A percentile compares a stretch with the other conserved stretches of the same genome.
Evolutionary conservation across 2,329 filamentous ascomycete species (phyloP).

Genomic region (Pseudogymnoascus sp.): DNA sequence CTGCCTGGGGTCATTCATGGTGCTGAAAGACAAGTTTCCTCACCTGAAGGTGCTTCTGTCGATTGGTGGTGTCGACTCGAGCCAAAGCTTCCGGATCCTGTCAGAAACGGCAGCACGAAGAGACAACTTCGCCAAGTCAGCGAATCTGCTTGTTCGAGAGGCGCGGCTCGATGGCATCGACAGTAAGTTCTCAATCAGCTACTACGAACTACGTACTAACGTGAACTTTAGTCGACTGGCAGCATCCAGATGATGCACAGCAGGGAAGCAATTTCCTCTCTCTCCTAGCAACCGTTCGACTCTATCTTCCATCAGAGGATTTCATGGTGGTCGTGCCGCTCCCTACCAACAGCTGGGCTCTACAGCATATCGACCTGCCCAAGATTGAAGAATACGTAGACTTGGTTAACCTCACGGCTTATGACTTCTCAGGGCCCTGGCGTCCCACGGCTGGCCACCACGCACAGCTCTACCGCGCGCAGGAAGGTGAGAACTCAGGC

Average conservation of each 20-base stretch:
- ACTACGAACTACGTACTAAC: neutral
- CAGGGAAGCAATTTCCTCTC: conserved; percentile 66
- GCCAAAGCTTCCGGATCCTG: conserved; percentile 61
- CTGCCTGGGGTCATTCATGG: conserved; percentile 66
- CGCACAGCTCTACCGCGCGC: conserved; percentile 62
- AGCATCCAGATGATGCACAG: conserved; percentile 60
- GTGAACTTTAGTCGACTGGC: conserved; percentile 63
- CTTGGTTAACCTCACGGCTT: conserved; percentile 72
- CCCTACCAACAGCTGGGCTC: conserved; percentile 58
- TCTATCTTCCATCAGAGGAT: conserved; percentile 59
- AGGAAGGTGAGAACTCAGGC: conserved; percentile 57
- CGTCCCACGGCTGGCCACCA: conserved; percentile 64
- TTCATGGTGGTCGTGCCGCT: conserved; percentile 69
- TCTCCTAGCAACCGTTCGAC: conserved; percentile 60
- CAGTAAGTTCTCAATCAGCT: conserved; percentile 43
- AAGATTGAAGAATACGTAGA: conserved; percentile 62
- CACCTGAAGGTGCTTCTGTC: conserved; percentile 72
- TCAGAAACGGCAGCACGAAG: conserved; percentile 54
- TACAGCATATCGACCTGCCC: conserved; percentile 63
- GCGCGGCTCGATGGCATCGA: conserved; percentile 72
- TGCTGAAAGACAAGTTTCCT: conserved; percentile 64
- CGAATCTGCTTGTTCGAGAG: conserved; percentile 59
- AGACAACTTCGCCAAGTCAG: conserved; percentile 65
- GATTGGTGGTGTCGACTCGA: conserved; percentile 62
- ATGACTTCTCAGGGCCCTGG: conserved; percentile 74